These are phyloP conservation scores for Saksenaea vasiformis DNA, from an alignment of 371 early-diverging fungal genomes.

Conservation along the genomic window DNA sequence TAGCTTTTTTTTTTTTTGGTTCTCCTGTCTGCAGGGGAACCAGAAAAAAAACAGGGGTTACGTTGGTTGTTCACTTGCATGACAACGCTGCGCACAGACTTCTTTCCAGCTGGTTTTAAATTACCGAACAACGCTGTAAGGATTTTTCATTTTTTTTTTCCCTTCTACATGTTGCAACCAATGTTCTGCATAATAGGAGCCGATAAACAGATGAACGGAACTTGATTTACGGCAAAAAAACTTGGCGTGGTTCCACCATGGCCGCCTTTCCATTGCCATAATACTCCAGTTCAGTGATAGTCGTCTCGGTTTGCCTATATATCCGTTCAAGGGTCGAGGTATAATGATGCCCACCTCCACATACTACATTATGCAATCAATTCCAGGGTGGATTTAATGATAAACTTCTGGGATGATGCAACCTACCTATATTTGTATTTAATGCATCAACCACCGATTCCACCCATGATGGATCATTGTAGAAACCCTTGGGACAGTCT, in stretches of 20 bases:
- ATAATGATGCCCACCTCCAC: constrained; percentile 6
- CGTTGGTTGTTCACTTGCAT: background rate
- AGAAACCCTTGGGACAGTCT: constrained; percentile 44
- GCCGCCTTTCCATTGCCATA: constrained; percentile 22
- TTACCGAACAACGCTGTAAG: background rate
- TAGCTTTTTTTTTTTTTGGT: background rate
- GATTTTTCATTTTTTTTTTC: background rate
- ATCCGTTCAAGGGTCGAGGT: constrained; percentile 23
- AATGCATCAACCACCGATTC: constrained; percentile 40
- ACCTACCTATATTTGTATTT: constrained; percentile 59
- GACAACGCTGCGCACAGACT: constrained; percentile 2
- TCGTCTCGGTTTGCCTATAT: constrained; percentile 22
- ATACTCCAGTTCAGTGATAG: constrained; percentile 20
- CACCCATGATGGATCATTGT: constrained; percentile 17
- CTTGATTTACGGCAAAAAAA: constrained; percentile 5
- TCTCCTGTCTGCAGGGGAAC: background rate
- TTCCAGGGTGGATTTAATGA: background rate
- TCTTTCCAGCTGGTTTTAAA: background rate
- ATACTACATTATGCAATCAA: constrained; percentile 7
- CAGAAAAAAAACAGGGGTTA: background rate
- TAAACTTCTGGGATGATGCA: background rate
- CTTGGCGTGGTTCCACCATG: constrained; percentile 15
- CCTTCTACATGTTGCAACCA: background rate
- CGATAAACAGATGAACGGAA: background rate
- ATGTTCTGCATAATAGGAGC: background rate